Conservation (phyloP, 768 basidiomycete genomes). For the Gymnopilus junonius region DNA sequence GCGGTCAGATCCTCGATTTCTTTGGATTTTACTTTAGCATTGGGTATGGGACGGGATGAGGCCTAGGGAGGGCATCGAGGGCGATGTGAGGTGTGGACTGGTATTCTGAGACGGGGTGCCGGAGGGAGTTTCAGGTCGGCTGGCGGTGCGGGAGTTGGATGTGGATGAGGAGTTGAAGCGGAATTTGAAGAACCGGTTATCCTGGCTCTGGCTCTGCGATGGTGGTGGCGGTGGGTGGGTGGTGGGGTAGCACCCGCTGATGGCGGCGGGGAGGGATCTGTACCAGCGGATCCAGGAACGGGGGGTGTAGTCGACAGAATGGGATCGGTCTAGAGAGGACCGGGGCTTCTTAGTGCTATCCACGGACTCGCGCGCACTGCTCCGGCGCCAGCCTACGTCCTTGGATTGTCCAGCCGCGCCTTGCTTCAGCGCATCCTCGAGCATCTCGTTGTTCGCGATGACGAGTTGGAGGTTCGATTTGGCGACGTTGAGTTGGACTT, state of each 20-base stretch:
- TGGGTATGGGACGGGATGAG: constrained; percentile 23
- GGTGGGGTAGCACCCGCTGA: constrained; percentile 29
- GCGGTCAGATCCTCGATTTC: constrained; percentile 53
- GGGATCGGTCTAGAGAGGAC: constrained; percentile 28
- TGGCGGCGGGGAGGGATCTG: constrained; percentile 30
- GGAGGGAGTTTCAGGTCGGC: constrained; percentile 35
- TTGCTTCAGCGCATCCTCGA: constrained; percentile 85
- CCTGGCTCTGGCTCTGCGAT: too few relatives aligned
- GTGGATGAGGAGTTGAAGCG: constrained; percentile 50
- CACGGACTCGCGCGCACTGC: constrained; percentile 39
- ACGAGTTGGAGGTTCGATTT: constrained; percentile 90
- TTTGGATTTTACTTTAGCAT: constrained; percentile 22
- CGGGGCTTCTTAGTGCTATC: constrained; percentile 30
- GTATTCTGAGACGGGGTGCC: too few relatives aligned
- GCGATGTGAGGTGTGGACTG: constrained; percentile 38
- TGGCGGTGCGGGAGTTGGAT: constrained; percentile 24
- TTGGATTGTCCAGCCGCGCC: constrained; percentile 53
- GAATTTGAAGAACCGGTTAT: constrained; percentile 76
- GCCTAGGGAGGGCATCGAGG: constrained; percentile 45
- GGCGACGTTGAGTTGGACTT: constrained; percentile 83
- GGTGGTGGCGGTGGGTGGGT: neutral
- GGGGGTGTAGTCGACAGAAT: constrained; percentile 27
- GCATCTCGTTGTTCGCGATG: constrained; percentile 94
- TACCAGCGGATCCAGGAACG: constrained; percentile 5
- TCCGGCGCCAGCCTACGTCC: constrained; percentile 80